Evolutionary conservation across 1,284 basidiomycete genomes (phyloP).

Genomic region (Mycena citricolor): DNA sequence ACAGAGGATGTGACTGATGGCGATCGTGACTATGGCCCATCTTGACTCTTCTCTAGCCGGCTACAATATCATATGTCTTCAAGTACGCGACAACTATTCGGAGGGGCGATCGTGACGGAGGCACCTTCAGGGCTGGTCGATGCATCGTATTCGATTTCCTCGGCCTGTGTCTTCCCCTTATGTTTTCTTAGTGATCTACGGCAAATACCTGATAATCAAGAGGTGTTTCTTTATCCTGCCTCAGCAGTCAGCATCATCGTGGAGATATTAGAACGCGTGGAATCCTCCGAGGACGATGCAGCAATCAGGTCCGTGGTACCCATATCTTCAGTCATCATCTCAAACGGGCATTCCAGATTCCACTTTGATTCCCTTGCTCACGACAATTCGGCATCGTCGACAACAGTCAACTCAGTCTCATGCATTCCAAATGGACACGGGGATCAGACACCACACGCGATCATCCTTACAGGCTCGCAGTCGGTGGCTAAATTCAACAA

Average conservation of each 20-base stretch:
- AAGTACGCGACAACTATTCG: slow-evolving; percentile 50
- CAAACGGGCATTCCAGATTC: slow-evolving; percentile 51
- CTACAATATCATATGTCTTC: too few species aligned
- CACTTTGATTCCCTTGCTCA: slow-evolving; percentile 92
- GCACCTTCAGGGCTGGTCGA: slow-evolving; percentile 71
- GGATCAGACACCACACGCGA: slow-evolving; percentile 56
- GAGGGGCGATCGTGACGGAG: slow-evolving; percentile 76
- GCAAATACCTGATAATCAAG: slow-evolving; percentile 96
- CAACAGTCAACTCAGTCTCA: slow-evolving; percentile 46
- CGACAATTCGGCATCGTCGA: slow-evolving; percentile 77
- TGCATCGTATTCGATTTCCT: slow-evolving; percentile 65
- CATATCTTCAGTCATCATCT: slow-evolving; percentile 15
- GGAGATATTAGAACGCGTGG: slow-evolving; percentile 82
- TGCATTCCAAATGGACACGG: slow-evolving; percentile 42
- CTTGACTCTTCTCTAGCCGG: too few species aligned
- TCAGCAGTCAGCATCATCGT: slow-evolving; percentile 79
- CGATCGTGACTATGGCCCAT: neutral
- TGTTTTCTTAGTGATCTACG: slow-evolving; percentile 73
- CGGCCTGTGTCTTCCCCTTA: too few species aligned
- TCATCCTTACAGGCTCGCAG: slow-evolving; percentile 71
- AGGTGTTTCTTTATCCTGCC: slow-evolving; percentile 81
- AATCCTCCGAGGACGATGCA: slow-evolving; percentile 53
- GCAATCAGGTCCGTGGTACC: slow-evolving; percentile 61
- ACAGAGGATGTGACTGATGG: slow-evolving; percentile 2
- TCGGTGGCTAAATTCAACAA: slow-evolving; percentile 76